Conservation (phyloP, 331 rosid genomes). For the Acacia concinna region DNA sequence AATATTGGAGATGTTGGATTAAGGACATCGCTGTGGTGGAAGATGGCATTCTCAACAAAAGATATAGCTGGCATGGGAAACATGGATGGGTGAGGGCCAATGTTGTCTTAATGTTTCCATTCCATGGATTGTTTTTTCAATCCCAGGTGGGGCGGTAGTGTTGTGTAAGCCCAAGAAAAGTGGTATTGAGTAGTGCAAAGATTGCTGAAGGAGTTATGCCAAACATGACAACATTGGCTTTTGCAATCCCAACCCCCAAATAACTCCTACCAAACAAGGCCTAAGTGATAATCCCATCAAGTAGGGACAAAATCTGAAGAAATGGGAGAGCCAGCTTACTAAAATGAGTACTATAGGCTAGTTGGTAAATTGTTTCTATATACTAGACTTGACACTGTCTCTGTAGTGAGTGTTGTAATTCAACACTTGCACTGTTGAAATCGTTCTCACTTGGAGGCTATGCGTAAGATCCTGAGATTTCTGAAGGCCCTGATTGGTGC, state of each 20-base stretch:
- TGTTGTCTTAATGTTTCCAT: not conserved
- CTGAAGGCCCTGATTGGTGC: no score
- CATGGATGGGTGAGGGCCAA: not conserved
- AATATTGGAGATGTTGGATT: not conserved
- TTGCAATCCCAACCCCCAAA: not conserved
- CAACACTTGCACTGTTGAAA: not conserved
- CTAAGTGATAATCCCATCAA: no score
- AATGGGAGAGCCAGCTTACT: not conserved
- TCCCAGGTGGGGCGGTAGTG: not conserved
- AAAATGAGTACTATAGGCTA: not conserved
- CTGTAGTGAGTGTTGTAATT: not conserved
- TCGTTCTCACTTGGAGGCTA: no score
- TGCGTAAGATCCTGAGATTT: no score
- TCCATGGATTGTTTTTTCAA: not conserved
- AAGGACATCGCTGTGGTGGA: not conserved
- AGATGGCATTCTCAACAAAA: not conserved
- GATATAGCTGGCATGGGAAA: not conserved
- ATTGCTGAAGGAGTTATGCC: not conserved
- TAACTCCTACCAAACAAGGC: not conserved
- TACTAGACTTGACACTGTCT: not conserved
- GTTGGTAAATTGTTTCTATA: not conserved
- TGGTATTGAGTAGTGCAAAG: not conserved
- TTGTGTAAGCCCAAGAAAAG: not conserved
- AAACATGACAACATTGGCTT: not conserved
- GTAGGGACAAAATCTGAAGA: not conserved